These are phyloP conservation scores for Clausena lansium DNA, from an alignment of 345 rosid genomes.

Conservation along the genomic window DNA sequence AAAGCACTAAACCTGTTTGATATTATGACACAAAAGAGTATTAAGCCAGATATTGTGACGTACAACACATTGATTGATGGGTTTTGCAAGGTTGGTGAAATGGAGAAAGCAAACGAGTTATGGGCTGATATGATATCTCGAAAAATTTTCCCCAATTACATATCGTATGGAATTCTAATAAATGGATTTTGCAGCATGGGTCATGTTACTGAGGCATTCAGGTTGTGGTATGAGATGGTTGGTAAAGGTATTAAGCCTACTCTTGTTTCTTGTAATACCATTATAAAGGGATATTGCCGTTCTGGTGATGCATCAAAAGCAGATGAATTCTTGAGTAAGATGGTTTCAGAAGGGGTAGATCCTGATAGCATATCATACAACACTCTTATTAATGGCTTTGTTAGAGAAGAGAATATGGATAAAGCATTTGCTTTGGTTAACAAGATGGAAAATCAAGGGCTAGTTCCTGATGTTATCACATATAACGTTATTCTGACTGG, in stretches of 20 bases:
- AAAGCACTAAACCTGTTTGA: slow-evolving; percentile 52
- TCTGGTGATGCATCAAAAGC: slow-evolving; percentile 62
- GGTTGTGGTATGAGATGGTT: slow-evolving; percentile 81
- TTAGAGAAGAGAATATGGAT: slow-evolving; percentile 65
- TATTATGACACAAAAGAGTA: slow-evolving; percentile 55
- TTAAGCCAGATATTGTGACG: slow-evolving; percentile 71
- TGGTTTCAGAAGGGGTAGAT: slow-evolving; percentile 53
- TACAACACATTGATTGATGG: slow-evolving; percentile 80
- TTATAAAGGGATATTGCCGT: slow-evolving; percentile 75
- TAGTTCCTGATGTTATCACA: slow-evolving; percentile 56
- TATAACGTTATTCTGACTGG: slow-evolving; percentile 65
- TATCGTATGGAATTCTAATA: slow-evolving; percentile 66
- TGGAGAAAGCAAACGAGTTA: slow-evolving; percentile 54
- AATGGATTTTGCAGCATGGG: slow-evolving; percentile 68
- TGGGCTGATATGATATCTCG: slow-evolving; percentile 60
- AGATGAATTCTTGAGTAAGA: slow-evolving; percentile 56
- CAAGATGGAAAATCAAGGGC: slow-evolving; percentile 62
- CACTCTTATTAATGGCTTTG: slow-evolving; percentile 67
- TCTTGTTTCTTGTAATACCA: slow-evolving; percentile 57
- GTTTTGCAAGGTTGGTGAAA: slow-evolving; percentile 67
- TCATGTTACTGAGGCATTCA: slow-evolving; percentile 48
- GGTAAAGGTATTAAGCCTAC: slow-evolving; percentile 53
- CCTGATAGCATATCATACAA: slow-evolving; percentile 66
- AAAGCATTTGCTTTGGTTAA: slow-evolving; percentile 53
- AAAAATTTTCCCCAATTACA: slow-evolving; percentile 49